A percentile compares a stretch with the other conserved stretches of the same genome.
These are phyloP conservation scores for Gigaspora rosea DNA, from an alignment of 192 early-diverging fungal species.

Conservation along the genomic window DNA sequence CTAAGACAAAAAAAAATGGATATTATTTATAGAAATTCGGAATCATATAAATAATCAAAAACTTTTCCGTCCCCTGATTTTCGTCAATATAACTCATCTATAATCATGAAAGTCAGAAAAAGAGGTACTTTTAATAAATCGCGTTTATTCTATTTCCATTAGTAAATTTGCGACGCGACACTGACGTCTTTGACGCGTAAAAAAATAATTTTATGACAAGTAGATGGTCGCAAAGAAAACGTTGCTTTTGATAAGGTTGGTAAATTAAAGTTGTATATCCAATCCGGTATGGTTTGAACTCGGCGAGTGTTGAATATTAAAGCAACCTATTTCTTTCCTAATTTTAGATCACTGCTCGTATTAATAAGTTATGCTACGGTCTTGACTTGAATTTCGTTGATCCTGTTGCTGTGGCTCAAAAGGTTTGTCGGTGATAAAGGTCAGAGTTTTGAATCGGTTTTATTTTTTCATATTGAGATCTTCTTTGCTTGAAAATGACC, in stretches of 20 bases:
- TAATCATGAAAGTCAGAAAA: conserved; percentile 17
- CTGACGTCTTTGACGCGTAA: no score
- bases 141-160: not conserved
- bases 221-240: conserved; percentile 85
- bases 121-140: conserved; percentile 11
- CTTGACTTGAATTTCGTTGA: conserved; percentile 95
- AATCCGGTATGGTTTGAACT: not conserved
- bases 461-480: not conserved
- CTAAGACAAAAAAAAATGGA: no score
- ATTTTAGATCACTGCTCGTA: conserved; percentile 76
- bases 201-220: not conserved
- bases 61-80: no score
- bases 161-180: no score
- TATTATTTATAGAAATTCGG: no score
- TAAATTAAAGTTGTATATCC: not conserved
- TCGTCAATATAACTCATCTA: no score
- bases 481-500: no score
- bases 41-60: no score
- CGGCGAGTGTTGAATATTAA: not conserved
- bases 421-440: conserved; percentile 60
- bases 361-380: conserved; percentile 96
- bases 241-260: conserved; percentile 96
- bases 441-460: conserved; percentile 1
- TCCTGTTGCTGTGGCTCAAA: conserved; percentile 91
- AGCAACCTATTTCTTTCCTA: not conserved